A percentile compares a stretch with the other conserved stretches of the same genome.
phyloP scores from a whole-genome alignment of 2,329 filamentous ascomycete species.

The Domatiomyces catenatus region DNA sequence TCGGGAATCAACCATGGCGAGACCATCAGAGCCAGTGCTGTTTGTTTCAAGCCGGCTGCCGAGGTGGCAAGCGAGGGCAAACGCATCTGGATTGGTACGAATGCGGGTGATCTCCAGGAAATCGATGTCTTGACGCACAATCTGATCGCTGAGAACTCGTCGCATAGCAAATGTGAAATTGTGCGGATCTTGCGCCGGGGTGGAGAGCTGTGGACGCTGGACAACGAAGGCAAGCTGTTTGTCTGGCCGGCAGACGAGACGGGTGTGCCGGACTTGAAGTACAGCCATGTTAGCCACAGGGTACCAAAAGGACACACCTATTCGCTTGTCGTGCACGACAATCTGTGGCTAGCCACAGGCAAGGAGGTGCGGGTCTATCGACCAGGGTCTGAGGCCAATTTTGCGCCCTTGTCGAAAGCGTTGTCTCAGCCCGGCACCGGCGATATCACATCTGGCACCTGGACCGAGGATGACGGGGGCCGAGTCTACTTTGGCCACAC shows the following conservation, averaged over 20 bases:
- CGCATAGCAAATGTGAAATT: constrained; percentile 65
- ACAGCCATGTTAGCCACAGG: constrained; percentile 61
- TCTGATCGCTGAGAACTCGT: constrained; percentile 52
- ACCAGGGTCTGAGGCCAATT: constrained; percentile 55
- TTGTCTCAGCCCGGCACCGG: constrained; percentile 58
- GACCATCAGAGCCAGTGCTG: constrained; percentile 62
- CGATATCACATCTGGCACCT: constrained; percentile 72
- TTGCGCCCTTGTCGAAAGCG: constrained; percentile 39
- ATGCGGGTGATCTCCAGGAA: constrained; percentile 74
- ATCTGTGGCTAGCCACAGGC: constrained; percentile 75
- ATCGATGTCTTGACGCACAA: constrained; percentile 63
- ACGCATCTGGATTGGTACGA: constrained; percentile 79
- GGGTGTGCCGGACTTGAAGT: constrained; percentile 57
- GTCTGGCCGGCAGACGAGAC: constrained; percentile 70
- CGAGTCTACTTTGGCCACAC: constrained; percentile 80
- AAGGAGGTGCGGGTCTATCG: constrained; percentile 77
- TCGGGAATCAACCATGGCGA: constrained; percentile 75
- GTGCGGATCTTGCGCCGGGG: constrained; percentile 72
- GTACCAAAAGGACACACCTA: constrained; percentile 71
- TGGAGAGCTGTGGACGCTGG: constrained; percentile 85
- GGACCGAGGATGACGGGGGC: constrained; percentile 57
- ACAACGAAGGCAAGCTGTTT: constrained; percentile 72
- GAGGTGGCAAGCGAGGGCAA: constrained; percentile 67
- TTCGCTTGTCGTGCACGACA: constrained; percentile 70
- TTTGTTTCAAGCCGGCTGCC: constrained; percentile 70